Conservation (phyloP, 2,329 filamentous ascomycete species). For the Fonsecaea pedrosoi region DNA sequence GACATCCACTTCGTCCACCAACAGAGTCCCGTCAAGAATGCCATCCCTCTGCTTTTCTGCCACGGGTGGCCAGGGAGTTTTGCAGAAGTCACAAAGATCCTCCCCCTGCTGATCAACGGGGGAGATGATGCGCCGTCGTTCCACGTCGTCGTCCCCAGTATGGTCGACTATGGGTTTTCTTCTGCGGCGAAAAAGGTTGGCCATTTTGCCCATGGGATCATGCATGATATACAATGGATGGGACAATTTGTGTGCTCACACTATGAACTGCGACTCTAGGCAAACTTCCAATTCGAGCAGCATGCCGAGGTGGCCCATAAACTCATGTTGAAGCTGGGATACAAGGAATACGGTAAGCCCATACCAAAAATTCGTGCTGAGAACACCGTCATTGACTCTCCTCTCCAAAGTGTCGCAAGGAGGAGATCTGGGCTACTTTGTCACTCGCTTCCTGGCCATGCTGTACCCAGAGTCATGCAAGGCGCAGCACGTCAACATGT, state of each 20-base stretch:
- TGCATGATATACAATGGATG: too few relatives aligned
- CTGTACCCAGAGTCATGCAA: constrained; percentile 63
- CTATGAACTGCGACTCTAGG: not conserved
- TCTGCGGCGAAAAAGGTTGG: constrained; percentile 45
- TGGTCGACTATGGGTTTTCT: constrained; percentile 64
- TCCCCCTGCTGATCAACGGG: constrained; percentile 55
- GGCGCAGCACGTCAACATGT: constrained; percentile 69
- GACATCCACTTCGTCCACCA: constrained; percentile 71
- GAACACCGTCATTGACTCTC: not conserved
- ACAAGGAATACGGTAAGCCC: constrained; percentile 58
- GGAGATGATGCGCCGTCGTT: constrained; percentile 54
- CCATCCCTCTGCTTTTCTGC: constrained; percentile 71
- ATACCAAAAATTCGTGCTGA: not conserved
- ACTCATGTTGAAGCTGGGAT: constrained; percentile 72
- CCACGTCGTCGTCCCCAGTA: constrained; percentile 59
- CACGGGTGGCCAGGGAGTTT: constrained; percentile 75
- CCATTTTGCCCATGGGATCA: not conserved
- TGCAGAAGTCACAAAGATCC: constrained; percentile 69
- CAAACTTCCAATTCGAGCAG: constrained; percentile 60
- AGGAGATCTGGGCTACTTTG: constrained; percentile 72
- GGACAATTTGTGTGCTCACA: not conserved
- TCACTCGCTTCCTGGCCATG: constrained; percentile 67
- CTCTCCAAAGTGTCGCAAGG: constrained; percentile 57
- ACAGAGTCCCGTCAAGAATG: constrained; percentile 56
- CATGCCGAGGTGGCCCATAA: constrained; percentile 71